A percentile compares a stretch with the other conserved stretches of the same genome.
Evolutionary conservation across 371 early-diverging fungal species (phyloP).

Genomic region (Mortierella sp.): DNA sequence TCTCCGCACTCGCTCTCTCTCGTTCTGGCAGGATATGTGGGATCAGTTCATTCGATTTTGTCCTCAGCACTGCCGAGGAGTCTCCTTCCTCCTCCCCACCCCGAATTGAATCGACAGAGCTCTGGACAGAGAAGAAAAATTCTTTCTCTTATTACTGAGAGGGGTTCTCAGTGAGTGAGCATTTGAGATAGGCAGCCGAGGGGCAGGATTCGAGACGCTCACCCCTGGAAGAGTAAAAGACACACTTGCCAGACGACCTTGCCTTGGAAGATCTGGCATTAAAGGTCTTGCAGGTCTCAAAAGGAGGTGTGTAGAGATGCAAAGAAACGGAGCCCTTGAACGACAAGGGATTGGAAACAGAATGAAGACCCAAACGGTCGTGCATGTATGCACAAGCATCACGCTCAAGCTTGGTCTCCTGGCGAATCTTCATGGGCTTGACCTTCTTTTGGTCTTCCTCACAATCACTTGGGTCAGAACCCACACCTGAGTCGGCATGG

Average conservation of each 20-base stretch:
- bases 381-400: constrained; percentile 91
- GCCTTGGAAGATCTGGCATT: constrained; percentile 79
- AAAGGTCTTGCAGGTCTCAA: constrained; percentile 86
- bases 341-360: constrained; percentile 79
- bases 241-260: constrained; percentile 72
- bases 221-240: constrained; percentile 75
- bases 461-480: constrained; percentile 35
- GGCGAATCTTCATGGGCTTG: constrained; percentile 52
- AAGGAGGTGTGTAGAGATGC: constrained; percentile 94
- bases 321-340: constrained; percentile 81
- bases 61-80: neutral
- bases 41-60: neutral
- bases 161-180: constrained; percentile 35
- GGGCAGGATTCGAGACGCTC: constrained; percentile 46
- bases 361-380: constrained; percentile 90
- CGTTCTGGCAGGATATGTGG: too few relatives aligned
- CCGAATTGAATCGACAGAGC: neutral
- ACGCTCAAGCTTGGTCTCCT: constrained; percentile 59
- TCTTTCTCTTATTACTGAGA: neutral
- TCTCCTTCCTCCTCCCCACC: neutral
- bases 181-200: constrained; percentile 45
- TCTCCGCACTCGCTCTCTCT: too few relatives aligned
- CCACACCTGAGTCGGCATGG: constrained; percentile 41
- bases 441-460: constrained; percentile 19
- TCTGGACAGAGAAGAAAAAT: neutral